Base-by-base conservation (phyloP, 2,329 filamentous ascomycete genomes). In the Ophiognomonia clavigignenti-juglandacearum region DNA sequence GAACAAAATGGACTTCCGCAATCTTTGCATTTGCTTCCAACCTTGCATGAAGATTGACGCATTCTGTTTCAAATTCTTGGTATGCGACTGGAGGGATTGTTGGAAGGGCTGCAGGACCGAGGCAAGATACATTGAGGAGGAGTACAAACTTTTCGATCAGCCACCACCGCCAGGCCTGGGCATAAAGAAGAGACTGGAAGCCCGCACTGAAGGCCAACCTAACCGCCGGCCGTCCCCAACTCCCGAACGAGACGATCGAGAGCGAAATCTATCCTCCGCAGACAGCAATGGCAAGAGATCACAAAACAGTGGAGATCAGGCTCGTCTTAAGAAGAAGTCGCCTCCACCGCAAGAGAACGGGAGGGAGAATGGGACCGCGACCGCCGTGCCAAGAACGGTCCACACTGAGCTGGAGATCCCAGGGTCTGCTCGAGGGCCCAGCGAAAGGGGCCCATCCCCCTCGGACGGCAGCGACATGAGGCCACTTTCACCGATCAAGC, bases 1-100 rank as follows among this genome's bases (percentile, higher is more conserved):
- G 72, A 97, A 96, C 77, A 96, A 95, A 72, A 97, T 97, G 92
- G 89, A 95, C 62, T 96, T 92, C 63, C 83, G 88, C 61, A 96
- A 96, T 56, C 73, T 97, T 20, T 95, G 90, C 69, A 95, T 96
- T 57, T 97, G 92, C 70, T 96, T 96, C 67, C 90, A 96, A 66
- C 92, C 92, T 4, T 95, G 90, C 66, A 89, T 97, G 80, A 95
- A 92, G 68, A 93, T 97, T 50, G 92, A 97, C 60, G 85, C 85
- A 1, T 95, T 92, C 64, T 95, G 89, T 64, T 97, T 97, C 76
- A 89, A 91, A 59, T 96, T 96, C 55, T 75, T 97, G 11, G 91
- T 97, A 18, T 88, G 89, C 61, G 86, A 97, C 62, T 97, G 92
- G 92, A 84, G 90, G 57, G 85, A 95, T 57, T 97, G 92, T 70